Evolutionary conservation across 306 rosid genomes (phyloP), one percentile per base, ranked within the genome.

Genomic region (Hippophae tibetana): DNA sequence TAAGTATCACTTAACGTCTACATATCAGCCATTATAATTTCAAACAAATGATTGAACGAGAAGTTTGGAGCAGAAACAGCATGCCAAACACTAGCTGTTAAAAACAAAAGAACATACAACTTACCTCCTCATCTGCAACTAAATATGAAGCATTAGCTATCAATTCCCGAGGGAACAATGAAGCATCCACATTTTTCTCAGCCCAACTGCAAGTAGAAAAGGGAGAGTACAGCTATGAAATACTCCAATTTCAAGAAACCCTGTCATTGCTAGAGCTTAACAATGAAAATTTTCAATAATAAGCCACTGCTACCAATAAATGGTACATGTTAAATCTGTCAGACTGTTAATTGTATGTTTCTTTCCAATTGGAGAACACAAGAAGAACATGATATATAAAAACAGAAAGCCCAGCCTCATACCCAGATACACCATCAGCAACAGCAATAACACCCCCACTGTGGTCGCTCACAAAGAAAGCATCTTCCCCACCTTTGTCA

Each of bases 361-460:
- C 42, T 10, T 44, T 41, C 8, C 5, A 31, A 31, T 48, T 13
- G 14, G 27, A 25, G n/a, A 27, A 0, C 13, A 13, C 9, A n/a
- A 5, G 13, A 6, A 42, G 23, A 47, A 6, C 54, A 44, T 8
- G 11, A 47, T 57, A 9, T 13, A 5, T 9, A 43, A 43, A 58
- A 10, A 3, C 7, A 65, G 38, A 60, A 18, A 48, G 65, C 45
- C 67, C 52, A 74, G 56, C 44, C 54, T 31, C 79, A 73, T 87
- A 92, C 99, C 94, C 96, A 57, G 96, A 92, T 58, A 92, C 99
- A 42, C 99, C 96, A 82, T 87, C 95, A 69, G 99, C 99, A 62
- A 92, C 86, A 66, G 90, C 81, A 80, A 88, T 76, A 71, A 86
- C 85, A 76, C 95, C 96, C 5, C 93, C 90, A 62, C 73, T 62